These are phyloP conservation scores for Malus hybrid DNA, from an alignment of 331 rosid species.

Conservation along the genomic window DNA sequence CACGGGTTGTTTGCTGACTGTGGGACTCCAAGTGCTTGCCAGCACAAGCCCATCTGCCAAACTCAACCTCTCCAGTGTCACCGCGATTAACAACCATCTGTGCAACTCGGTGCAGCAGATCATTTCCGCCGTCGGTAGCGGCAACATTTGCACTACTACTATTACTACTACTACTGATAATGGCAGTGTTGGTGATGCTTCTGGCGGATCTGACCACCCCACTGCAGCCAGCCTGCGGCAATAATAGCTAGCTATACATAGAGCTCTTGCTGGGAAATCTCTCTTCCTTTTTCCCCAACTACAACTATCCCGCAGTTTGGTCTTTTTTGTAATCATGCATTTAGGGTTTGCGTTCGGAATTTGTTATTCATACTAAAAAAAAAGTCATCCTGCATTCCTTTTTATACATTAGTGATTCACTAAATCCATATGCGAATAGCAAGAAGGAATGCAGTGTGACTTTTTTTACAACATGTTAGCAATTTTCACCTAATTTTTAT, in stretches of 20 bases:
- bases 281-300: too few species aligned
- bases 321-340: neutral
- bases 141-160: neutral
- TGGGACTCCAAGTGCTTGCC: conserved; percentile 73
- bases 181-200: neutral
- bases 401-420: neutral
- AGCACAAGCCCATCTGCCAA: conserved; percentile 76
- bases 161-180: conserved; percentile 4
- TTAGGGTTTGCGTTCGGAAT: neutral
- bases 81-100: conserved; percentile 74
- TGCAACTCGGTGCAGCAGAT: conserved; percentile 79
- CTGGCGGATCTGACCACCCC: conserved; percentile 25
- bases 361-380: neutral
- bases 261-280: too few species aligned
- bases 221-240: conserved; percentile 18
- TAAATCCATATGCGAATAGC: neutral
- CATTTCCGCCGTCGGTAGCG: conserved; percentile 40
- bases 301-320: neutral
- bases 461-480: neutral
- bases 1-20: conserved; percentile 56
- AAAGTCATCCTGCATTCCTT: neutral
- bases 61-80: conserved; percentile 68
- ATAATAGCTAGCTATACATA: neutral
- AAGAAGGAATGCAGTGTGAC: neutral
- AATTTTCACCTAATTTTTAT: neutral